Evolutionary conservation across 345 rosid species (phyloP), one percentile per base, ranked within the genome.

Genomic region (Gossypium turneri): DNA sequence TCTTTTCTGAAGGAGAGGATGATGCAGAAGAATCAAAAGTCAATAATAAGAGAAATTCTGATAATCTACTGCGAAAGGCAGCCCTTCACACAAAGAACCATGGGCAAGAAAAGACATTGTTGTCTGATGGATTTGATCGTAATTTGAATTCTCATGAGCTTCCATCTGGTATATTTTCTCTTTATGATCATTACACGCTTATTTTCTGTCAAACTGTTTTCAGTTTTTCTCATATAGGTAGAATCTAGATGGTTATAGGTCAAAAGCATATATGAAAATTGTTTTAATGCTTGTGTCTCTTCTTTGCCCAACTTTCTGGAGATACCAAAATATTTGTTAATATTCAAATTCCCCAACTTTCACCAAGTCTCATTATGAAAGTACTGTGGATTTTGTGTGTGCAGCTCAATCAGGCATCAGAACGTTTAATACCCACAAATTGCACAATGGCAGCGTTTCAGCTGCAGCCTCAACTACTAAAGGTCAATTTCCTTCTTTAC

Each of bases 1-100:
- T 87, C 25, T 86, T 80, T 78, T 87, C 88, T 17, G 91, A 89
- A 84, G 93, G 88, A 72, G 91, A 87, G 79, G 91, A 87, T 81
- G 93, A 86, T 12, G 56, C 73, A 2, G 93, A 87, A 63, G 91
- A 89, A 29, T 79, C 82, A 10, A 87, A 80, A 84, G 79, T 78
- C 47, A 58, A 77, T 59, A 81, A 81, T 78, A 83, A 79, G 84
- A 84, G 83, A 80, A 86, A 77, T 69, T 70, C 83, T 63, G 89
- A 86, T 70, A 85, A 77, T 73, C 79, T 83, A 58, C 57, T 83
- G 76, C 78, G 72, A 74, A 85, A 87, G 78, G 85, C 85, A 38
- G 83, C 87, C 47, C 81, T 78, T 58, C 86, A 83, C 44, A 76
- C 86, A 20, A 86, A 79, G 78, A 81, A 83, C 76, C 61, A 78